These are phyloP conservation scores for Pichia exigua DNA, from an alignment of 805 yeast genomes.

Conservation along the genomic window DNA sequence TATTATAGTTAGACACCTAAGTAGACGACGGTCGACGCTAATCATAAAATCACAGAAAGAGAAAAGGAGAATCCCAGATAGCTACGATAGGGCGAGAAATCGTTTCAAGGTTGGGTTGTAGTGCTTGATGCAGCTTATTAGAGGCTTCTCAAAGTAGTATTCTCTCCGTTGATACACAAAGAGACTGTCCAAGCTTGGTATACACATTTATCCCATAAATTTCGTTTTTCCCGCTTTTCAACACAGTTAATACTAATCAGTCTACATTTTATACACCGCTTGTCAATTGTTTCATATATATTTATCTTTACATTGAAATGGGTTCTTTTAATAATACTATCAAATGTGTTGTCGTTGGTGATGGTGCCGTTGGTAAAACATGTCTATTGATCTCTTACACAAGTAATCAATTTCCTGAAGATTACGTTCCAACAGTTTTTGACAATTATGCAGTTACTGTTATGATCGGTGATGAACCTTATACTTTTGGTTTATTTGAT, in stretches of 20 bases:
- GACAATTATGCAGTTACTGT: constrained; percentile 93
- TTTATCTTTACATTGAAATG: constrained; percentile 1
- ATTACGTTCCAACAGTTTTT: constrained; percentile 97
- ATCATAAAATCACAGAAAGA: background rate
- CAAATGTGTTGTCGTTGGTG: constrained; percentile 98
- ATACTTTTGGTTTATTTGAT: constrained; percentile 93
- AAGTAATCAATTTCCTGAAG: constrained; percentile 94
- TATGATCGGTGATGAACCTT: constrained; percentile 97
- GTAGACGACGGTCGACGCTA: background rate
- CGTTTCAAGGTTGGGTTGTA: background rate
- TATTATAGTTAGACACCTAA: background rate
- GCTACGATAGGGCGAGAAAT: background rate
- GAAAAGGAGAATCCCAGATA: background rate
- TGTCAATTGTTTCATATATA: background rate
- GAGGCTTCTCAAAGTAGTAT: background rate
- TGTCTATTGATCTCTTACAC: constrained; percentile 94
- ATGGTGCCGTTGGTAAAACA: constrained; percentile 99
- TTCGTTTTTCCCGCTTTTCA: background rate
- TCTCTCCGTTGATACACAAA: background rate
- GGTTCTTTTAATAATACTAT: constrained; percentile 31
- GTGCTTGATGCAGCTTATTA: background rate
- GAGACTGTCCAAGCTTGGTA: background rate
- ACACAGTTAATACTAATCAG: background rate
- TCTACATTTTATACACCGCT: background rate
- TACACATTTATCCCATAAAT: background rate